Base-by-base conservation (phyloP, 2,329 filamentous ascomycete species). In the Daldinia sp. region DNA sequence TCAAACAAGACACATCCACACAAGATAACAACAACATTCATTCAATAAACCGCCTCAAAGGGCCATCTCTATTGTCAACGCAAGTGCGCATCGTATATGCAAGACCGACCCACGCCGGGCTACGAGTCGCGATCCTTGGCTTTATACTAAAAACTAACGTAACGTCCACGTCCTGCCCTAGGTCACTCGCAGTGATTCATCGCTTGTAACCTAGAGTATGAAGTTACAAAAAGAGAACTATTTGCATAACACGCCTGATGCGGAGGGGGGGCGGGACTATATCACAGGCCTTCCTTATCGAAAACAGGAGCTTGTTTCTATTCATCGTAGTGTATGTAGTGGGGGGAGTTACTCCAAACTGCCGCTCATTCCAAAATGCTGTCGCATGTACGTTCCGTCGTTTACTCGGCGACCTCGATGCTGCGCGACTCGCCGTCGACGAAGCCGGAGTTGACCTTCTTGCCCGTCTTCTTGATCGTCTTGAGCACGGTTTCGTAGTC, bases 381-480 rank as follows among this genome's bases (percentile, higher is more conserved):
- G 30, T 34, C 7, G 30, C 2, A 9, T 34, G 32, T 32, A 13
- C 7, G 3, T 11, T 35, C n/a, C 15, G n/a, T 15, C 48, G 39
- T 55, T 23, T 73, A 73, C 27, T 77, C 77, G 25, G 77, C 70
- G 25, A 85, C 72, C 72, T 82, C 81, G 64, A 87, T 77, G 64
- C 83, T 83, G 76, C 80, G 79, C 59, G 76, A 75, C 62, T 85
- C 82, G 56, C 90, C 91, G 75, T 94, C 90, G 21, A 85, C 89
- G 81, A 88, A 86, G 70, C 85, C 91, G 25, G 84, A 88, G 79
- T 91, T 96, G 76, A 97, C 89, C 74, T 90, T 90, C 87, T 97
- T 97, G 74, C 94, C 94, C 10, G 94, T 97, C 88, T 97, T 97
- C 85, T 90, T 89, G 78, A 97, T 97, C 77, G 92, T 96, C 76